Percentiles rank a stretch among this genome's conserved stretches.
Conservation (phyloP, 2,329 filamentous ascomycete genomes). For the Phialophora tarda region DNA sequence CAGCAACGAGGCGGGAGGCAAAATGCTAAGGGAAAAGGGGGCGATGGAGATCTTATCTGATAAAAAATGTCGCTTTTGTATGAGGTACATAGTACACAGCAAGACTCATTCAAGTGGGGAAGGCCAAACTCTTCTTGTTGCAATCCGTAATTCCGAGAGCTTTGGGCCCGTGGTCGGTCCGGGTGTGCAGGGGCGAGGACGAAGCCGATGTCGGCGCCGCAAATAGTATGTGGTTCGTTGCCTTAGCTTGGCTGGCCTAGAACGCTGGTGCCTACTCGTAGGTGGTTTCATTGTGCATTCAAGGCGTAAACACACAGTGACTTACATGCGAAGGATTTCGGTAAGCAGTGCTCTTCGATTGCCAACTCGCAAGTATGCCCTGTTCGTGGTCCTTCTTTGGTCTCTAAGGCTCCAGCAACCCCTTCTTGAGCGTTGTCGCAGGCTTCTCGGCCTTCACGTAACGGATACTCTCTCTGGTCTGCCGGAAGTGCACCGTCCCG, state of each 20-base stretch:
- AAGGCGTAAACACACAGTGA: too few species aligned
- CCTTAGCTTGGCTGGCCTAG: neutral
- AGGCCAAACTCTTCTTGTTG: neutral
- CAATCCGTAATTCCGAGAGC: neutral
- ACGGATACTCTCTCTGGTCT: slow-evolving; percentile 36
- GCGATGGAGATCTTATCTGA: slow-evolving; percentile 31
- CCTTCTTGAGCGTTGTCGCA: slow-evolving; percentile 33
- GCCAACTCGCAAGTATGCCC: neutral
- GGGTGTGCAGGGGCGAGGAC: neutral
- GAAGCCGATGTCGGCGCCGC: slow-evolving; percentile 12
- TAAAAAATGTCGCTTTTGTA: slow-evolving; percentile 5
- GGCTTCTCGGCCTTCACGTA: slow-evolving; percentile 30
- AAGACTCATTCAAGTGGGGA: neutral
- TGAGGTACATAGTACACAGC: too few species aligned
- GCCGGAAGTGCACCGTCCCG: slow-evolving; percentile 42
- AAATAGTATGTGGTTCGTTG: neutral
- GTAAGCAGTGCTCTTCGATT: neutral
- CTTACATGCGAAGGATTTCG: neutral
- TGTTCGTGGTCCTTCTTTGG: neutral
- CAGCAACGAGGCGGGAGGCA: neutral
- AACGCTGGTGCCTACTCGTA: neutral
- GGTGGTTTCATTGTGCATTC: too few species aligned
- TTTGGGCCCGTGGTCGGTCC: slow-evolving; percentile 10
- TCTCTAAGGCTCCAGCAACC: slow-evolving; percentile 37
- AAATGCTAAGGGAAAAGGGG: slow-evolving; percentile 5